These are phyloP conservation scores for Brassica balearica DNA, from an alignment of 441 rosid species.

Conservation along the genomic window DNA sequence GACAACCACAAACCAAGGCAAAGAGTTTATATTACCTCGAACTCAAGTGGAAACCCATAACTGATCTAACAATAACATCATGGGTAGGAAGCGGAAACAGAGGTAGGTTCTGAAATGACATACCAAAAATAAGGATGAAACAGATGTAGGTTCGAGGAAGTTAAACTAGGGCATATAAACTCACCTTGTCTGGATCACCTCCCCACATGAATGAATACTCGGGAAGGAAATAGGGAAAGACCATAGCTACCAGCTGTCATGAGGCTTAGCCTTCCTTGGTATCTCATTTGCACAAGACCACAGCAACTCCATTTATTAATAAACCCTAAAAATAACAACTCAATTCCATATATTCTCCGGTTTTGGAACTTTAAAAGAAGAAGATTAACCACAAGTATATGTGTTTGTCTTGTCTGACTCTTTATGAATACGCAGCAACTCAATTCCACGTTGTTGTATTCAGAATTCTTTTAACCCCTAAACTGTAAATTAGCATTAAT, in stretches of 20 bases:
- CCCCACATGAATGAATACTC: constrained; percentile 68
- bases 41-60: too few relatives aligned
- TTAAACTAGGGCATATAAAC: constrained; percentile 33
- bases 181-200: constrained; percentile 70
- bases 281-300: constrained; percentile 79
- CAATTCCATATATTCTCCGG: not conserved
- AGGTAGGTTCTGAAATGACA: constrained; percentile 73
- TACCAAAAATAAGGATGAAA: constrained; percentile 24
- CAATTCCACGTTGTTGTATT: too few relatives aligned
- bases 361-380: not conserved
- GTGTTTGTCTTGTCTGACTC: not conserved
- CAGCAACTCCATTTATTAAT: too few relatives aligned
- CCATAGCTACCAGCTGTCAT: constrained; percentile 97
- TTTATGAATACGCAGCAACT: not conserved
- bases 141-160: constrained; percentile 4
- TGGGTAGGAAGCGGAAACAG: constrained; percentile 93
- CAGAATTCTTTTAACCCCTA: constrained; percentile 1
- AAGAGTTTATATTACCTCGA: too few relatives aligned
- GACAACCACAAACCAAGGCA: too few relatives aligned
- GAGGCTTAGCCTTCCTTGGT: constrained; percentile 73
- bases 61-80: constrained; percentile 49
- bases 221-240: constrained; percentile 65
- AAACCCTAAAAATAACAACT: too few relatives aligned
- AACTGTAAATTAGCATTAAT: not conserved
- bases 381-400: not conserved